phyloP scores from a whole-genome alignment of 2,329 filamentous ascomycete genomes.

The Aspergillus cejpii region DNA sequence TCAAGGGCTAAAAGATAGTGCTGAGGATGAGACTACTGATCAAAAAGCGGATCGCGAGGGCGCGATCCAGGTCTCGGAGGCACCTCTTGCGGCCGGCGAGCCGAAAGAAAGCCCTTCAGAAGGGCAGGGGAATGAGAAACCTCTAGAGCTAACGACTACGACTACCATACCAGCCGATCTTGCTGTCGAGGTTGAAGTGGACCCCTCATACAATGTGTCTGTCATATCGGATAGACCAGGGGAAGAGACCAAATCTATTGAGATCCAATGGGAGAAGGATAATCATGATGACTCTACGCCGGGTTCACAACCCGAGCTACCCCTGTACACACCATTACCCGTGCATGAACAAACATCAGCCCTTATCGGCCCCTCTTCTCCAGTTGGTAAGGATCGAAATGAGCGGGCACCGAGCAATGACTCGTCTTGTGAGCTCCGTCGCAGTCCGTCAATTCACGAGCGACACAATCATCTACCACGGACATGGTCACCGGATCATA shows the following conservation, averaged over 20 bases:
- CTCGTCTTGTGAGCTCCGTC: conserved; percentile 25
- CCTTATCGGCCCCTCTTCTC: conserved; percentile 40
- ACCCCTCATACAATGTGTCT: conserved; percentile 15
- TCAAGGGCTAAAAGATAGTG: conserved; percentile 32
- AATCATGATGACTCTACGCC: conserved; percentile 1
- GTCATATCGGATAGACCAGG: conserved; percentile 7
- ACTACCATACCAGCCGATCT: conserved; percentile 6
- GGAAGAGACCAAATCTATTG: conserved; percentile 1
- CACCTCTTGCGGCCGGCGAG: conserved; percentile 32
- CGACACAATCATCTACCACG: conserved; percentile 24
- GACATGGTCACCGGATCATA: conserved; percentile 28
- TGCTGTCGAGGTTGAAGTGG: conserved; percentile 11
- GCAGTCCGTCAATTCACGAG: conserved; percentile 36
- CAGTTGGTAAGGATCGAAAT: conserved; percentile 14
- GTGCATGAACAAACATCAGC: conserved; percentile 41
- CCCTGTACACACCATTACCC: conserved; percentile 14
- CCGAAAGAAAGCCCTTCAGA: conserved; percentile 35
- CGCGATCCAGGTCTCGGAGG: conserved; percentile 42
- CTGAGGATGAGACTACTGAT: conserved; percentile 35
- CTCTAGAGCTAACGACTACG: conserved; percentile 5
- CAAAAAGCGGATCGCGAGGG: conserved; percentile 39
- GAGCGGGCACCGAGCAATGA: conserved; percentile 12
- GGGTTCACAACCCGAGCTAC: conserved; percentile 10
- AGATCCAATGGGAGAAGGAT: conserved; percentile 8
- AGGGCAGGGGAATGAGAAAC: conserved; percentile 5